phyloP scores from a whole-genome alignment of 208 protist species.

The Crithidia sp. region DNA sequence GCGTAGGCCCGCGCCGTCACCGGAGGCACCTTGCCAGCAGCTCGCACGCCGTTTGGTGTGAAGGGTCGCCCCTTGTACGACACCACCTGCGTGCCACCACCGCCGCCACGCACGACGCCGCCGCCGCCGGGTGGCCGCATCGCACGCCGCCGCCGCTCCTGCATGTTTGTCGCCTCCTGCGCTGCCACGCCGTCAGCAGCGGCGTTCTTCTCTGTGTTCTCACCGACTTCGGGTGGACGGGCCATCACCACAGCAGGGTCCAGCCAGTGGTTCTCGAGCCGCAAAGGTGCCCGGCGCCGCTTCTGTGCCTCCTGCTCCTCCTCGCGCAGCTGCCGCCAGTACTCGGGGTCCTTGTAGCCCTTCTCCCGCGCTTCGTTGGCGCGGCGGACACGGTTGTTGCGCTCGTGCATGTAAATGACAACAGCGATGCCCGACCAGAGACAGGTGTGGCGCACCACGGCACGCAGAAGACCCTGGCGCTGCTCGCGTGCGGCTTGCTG shows the following conservation, averaged over 20 bases:
- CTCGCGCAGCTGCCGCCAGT: conserved; percentile 40
- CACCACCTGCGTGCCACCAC: conserved; percentile 30
- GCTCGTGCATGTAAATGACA: conserved; percentile 41
- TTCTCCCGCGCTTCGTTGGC: conserved; percentile 35
- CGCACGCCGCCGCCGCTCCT: conserved; percentile 15
- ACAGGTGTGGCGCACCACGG: conserved; percentile 35
- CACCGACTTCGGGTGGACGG: not conserved
- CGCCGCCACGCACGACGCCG: not conserved
- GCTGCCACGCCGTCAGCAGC: not conserved
- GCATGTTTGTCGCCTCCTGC: not conserved
- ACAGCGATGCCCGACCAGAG: conserved; percentile 43
- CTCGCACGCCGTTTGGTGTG: conserved; percentile 51
- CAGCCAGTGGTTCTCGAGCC: conserved; percentile 34
- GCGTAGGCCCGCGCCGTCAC: conserved; percentile 23
- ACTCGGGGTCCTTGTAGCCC: conserved; percentile 42
- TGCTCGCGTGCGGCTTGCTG: conserved; percentile 28
- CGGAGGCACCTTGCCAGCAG: conserved; percentile 14
- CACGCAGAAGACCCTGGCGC: conserved; percentile 12
- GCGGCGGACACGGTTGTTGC: conserved; percentile 44
- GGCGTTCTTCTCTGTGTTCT: not conserved
- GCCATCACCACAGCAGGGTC: conserved; percentile 13
- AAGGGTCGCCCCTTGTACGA: conserved; percentile 59
- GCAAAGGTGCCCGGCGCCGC: conserved; percentile 13
- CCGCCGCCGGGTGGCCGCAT: not conserved
- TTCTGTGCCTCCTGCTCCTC: conserved; percentile 31